Percentiles rank a stretch among this genome's conserved stretches.
phyloP scores from a whole-genome alignment of 768 basidiomycete genomes.

The Auricularia auricula-judae region DNA sequence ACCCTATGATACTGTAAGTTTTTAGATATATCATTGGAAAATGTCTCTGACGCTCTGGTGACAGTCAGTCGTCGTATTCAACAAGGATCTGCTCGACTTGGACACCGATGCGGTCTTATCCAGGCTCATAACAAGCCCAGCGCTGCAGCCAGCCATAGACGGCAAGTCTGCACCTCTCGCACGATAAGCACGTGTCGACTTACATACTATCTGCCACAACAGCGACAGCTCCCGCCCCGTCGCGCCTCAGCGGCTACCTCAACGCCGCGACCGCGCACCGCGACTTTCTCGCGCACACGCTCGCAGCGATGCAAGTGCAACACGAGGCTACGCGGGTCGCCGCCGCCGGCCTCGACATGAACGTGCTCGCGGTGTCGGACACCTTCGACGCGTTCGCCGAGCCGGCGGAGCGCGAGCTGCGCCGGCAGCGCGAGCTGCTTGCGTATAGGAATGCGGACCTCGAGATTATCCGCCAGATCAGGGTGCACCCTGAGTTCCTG shows the following conservation, averaged over 20 bases:
- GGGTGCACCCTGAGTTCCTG: conserved; percentile 67
- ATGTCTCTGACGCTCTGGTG: conserved; percentile 8
- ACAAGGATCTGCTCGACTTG: conserved; percentile 66
- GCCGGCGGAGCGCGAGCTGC: conserved; percentile 51
- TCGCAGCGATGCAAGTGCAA: conserved; percentile 49
- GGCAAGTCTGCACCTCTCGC: conserved; percentile 30
- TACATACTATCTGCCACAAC: not conserved
- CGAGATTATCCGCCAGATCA: conserved; percentile 53
- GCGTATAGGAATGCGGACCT: conserved; percentile 59
- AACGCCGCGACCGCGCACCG: conserved; percentile 53
- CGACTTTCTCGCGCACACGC: conserved; percentile 43
- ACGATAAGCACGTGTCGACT: not conserved
- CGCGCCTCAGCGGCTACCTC: conserved; percentile 48
- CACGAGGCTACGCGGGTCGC: conserved; percentile 64
- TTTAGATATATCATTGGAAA: not conserved
- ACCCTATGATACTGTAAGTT: not conserved
- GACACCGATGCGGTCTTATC: conserved; percentile 54
- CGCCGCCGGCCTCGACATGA: conserved; percentile 57
- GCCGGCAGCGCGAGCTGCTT: conserved; percentile 53
- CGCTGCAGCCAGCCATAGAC: conserved; percentile 60
- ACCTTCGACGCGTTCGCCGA: conserved; percentile 52
- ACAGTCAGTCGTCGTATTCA: conserved; percentile 73
- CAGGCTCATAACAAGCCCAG: conserved; percentile 50
- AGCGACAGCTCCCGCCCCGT: conserved; percentile 25
- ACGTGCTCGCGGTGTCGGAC: conserved; percentile 59